These are phyloP conservation scores for Penicillium manginii DNA, from an alignment of 495 filamentous ascomycete species.

Conservation along the genomic window DNA sequence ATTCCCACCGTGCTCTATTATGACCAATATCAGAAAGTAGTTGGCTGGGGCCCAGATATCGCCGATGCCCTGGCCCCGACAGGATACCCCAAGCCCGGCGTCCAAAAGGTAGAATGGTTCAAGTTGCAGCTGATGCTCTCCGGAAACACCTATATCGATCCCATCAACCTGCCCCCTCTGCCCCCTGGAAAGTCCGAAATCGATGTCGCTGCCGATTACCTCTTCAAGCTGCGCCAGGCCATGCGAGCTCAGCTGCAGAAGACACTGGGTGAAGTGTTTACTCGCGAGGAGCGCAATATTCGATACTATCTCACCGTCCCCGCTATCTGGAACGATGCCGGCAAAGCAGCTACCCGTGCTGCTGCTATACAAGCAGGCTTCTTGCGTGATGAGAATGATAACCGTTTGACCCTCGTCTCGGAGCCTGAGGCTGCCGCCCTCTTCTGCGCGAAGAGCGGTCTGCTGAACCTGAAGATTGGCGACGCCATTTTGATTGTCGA, in stretches of 20 bases:
- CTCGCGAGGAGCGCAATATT: constrained; percentile 78
- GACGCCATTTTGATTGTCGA: constrained; percentile 80
- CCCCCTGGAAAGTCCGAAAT: constrained; percentile 80
- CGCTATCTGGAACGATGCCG: constrained; percentile 82
- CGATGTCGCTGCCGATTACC: constrained; percentile 79
- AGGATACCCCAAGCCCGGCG: constrained; percentile 77
- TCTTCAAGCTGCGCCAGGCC: constrained; percentile 77
- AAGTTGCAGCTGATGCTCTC: constrained; percentile 82
- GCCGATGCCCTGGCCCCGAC: constrained; percentile 78
- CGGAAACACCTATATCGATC: constrained; percentile 81
- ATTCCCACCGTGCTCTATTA: constrained; percentile 83
- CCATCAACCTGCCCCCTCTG: constrained; percentile 77
- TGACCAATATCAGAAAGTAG: constrained; percentile 81
- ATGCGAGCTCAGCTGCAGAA: constrained; percentile 78
- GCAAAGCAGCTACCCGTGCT: constrained; percentile 75
- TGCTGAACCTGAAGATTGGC: constrained; percentile 74
- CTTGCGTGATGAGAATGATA: constrained; percentile 77
- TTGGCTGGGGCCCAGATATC: constrained; percentile 82
- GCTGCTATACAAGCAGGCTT: constrained; percentile 80
- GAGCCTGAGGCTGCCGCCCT: constrained; percentile 79
- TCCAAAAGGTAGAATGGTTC: constrained; percentile 86
- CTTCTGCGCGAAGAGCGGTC: constrained; percentile 78
- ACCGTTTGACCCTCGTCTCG: constrained; percentile 72
- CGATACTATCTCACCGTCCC: constrained; percentile 77
- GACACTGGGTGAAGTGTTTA: constrained; percentile 76